A percentile compares a stretch with the other conserved stretches of the same genome.
These are phyloP conservation scores for Botryotinia calthae DNA, from an alignment of 2,329 filamentous ascomycete species.

Conservation along the genomic window DNA sequence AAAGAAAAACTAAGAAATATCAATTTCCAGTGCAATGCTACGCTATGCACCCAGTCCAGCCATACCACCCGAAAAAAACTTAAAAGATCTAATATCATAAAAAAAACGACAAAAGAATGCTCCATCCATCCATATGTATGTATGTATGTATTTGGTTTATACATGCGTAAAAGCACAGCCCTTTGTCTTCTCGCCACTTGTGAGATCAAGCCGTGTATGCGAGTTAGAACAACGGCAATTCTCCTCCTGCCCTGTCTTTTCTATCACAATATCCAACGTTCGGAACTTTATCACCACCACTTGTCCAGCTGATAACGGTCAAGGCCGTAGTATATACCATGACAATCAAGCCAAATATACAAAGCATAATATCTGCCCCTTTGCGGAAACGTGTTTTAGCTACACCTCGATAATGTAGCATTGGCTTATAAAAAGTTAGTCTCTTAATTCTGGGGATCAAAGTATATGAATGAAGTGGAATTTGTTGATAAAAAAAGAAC, in stretches of 20 bases:
- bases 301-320: constrained; percentile 84
- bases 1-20: constrained; percentile 1
- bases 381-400: constrained; percentile 67
- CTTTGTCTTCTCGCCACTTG: neutral
- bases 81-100: constrained; percentile 9
- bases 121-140: neutral
- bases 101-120: neutral
- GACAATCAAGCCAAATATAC: constrained; percentile 77
- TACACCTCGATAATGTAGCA: constrained; percentile 83
- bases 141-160: constrained; percentile 6
- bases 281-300: constrained; percentile 48
- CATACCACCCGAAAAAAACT: neutral
- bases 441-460: neutral
- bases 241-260: constrained; percentile 23
- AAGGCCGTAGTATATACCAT: constrained; percentile 91
- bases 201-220: neutral
- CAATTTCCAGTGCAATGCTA: constrained; percentile 12
- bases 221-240: constrained; percentile 7
- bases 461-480: neutral
- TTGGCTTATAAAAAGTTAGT: constrained; percentile 56
- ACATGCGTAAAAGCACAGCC: constrained; percentile 8
- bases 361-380: constrained; percentile 69
- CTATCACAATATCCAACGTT: constrained; percentile 63
- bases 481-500: constrained; percentile 41
- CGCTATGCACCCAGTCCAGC: constrained; percentile 13